phyloP scores from a whole-genome alignment of 2,329 filamentous ascomycete species.

The Exophiala oligosperma region DNA sequence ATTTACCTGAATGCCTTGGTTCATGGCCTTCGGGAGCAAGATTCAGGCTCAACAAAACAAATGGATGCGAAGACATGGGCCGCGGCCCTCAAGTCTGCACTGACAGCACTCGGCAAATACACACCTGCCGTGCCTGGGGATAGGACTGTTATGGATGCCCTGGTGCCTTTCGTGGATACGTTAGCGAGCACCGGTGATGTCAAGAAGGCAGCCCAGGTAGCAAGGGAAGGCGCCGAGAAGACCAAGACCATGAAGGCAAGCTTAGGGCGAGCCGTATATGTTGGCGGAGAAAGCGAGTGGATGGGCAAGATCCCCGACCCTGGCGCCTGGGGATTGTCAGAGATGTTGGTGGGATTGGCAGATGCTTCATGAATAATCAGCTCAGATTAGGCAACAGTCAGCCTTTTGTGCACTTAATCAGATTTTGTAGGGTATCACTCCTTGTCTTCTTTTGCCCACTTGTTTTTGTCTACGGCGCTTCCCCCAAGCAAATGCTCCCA shows the following conservation, averaged over 20 bases:
- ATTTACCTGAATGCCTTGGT: constrained; percentile 89
- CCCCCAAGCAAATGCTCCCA: too few relatives aligned
- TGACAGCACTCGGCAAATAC: constrained; percentile 72
- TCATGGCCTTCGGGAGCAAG: constrained; percentile 61
- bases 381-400: not conserved
- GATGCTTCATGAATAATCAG: constrained; percentile 39
- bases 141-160: constrained; percentile 83
- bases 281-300: constrained; percentile 66
- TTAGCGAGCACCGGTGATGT: constrained; percentile 66
- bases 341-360: constrained; percentile 78
- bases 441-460: too few relatives aligned
- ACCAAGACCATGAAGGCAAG: constrained; percentile 93
- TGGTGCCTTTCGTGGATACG: constrained; percentile 80
- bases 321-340: constrained; percentile 74
- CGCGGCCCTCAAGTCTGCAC: constrained; percentile 69
- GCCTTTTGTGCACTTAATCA: not conserved
- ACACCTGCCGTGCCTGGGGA: constrained; percentile 89
- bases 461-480: too few relatives aligned
- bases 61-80: constrained; percentile 59
- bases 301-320: constrained; percentile 73
- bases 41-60: constrained; percentile 44
- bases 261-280: constrained; percentile 79
- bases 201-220: constrained; percentile 71
- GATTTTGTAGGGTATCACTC: constrained; percentile 6
- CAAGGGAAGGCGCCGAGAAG: constrained; percentile 71